Evolutionary conservation across 2,329 filamentous ascomycete species (phyloP), one percentile per base, ranked within the genome.

Genomic region (Aspergillus novofumigatus): DNA sequence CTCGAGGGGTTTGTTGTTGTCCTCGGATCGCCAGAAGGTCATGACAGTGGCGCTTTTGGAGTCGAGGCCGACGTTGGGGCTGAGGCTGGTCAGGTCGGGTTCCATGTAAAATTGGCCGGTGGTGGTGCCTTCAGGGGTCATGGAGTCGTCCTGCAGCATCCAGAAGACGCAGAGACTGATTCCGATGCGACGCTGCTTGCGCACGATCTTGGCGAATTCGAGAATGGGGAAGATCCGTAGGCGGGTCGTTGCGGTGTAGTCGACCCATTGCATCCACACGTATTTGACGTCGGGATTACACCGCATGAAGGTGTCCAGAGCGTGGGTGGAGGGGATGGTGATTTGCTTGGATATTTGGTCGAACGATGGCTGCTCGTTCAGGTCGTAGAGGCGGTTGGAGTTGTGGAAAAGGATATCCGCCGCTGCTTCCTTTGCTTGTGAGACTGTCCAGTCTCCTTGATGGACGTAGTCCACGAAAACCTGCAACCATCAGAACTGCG

Each of bases 351-450:
- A 38, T 17, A 38, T 52, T 35, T 57, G 49, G n/a, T 65, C 51
- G 41, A 61, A 70, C 8, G 62, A 61, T 5, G 67, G 59, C 51
- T 69, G 71, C 53, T 76, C 73, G 0, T 79, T 73, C 1, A 95
- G 80, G 11, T 81, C 77, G 67, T 94, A 95, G 0, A 94, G 75
- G n/a, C 78, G 75, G 66, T 92, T 93, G 0, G 90, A 84, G 63
- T 92, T 95, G 60, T 84, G 80, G 75, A 92, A 94, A 8, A 94
- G 75, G 0, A 94, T 81, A 55, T 88, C 84, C 51, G 84, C 82
- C 0, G 85, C 86, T 3, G 89, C 78, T 26, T 81, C 73, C 7
- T 86, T 81, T 0, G 89, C 89, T 66, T 91, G 84, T 6, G 75
- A 64, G 60, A 83, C 76, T 1, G 79, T 83, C 41, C 91, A 73